Base-by-base conservation (phyloP, 78 protist genomes). In the Polysphondylium violaceum region DNA sequence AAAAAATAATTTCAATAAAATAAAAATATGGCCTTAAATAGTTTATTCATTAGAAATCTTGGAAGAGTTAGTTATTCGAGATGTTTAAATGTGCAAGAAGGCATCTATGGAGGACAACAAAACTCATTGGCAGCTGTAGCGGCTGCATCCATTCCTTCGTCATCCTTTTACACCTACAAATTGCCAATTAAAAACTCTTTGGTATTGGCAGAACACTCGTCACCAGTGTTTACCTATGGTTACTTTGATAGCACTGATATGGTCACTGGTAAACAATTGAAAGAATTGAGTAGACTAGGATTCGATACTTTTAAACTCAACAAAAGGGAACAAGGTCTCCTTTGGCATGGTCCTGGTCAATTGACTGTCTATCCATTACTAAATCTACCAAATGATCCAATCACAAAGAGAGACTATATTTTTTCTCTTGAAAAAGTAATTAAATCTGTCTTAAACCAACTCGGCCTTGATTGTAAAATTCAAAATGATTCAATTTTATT, bases 281-380 rank as follows among this genome's bases (percentile, higher is more conserved):
- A 50, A 2, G 53, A 36, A 67, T 11, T 67, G 17, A 38, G 33
- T 6, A 35, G 44, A 33, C 27, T 79, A 41, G 88, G 77, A 23
- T 38, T 64, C 40, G 88, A 79, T 23, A 51, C 67, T 7, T 40
- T 58, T 31, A 67, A 27, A 51, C 77, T 79, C 3, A 7, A 4
- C 36, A 55, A 79, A 9, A 43, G 60, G 36, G 60, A 56, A 21
- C 8, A 68, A 38, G 65, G 65, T 25, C 41, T 40, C 11, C 40
- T 64, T 38, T 79, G 76, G 76, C 88, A 79, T 67, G 88, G 88
- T 17, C 88, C 88, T 27, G 88, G 88, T 36, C 88, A 79, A 27
- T 47, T 79, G 8, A 67, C 69, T 3, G 38, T 79, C 11, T 79
- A 79, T 67, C 88, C 88, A 67, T n/a, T 79, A 16, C 51, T 43